Percentiles rank a stretch among this genome's conserved stretches.
phyloP scores from a whole-genome alignment of 2,329 filamentous ascomycete species.

The Pseudogymnoascus sp. region DNA sequence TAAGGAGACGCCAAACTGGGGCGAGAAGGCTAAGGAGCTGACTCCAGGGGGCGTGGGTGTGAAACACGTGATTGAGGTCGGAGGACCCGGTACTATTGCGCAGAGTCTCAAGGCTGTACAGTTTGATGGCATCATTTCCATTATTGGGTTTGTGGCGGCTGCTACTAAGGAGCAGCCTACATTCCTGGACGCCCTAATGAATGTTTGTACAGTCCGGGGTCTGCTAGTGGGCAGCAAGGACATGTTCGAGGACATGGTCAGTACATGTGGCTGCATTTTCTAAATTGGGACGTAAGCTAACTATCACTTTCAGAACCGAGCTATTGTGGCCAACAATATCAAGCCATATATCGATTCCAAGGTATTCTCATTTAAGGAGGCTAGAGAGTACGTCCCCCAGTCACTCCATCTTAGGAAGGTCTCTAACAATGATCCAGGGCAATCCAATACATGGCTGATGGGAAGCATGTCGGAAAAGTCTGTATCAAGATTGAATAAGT shows the following conservation, averaged over 20 bases:
- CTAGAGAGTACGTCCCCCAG: slow-evolving; percentile 31
- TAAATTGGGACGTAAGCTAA: background rate
- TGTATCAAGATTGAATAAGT: slow-evolving; percentile 30
- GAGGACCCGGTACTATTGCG: slow-evolving; percentile 32
- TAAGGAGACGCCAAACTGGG: slow-evolving; percentile 34
- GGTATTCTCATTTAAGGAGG: slow-evolving; percentile 39
- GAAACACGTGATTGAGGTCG: slow-evolving; percentile 39
- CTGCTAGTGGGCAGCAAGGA: slow-evolving; percentile 39
- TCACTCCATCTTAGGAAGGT: background rate
- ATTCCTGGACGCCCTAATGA: slow-evolving; percentile 28
- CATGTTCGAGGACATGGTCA: slow-evolving; percentile 44
- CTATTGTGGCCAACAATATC: slow-evolving; percentile 41
- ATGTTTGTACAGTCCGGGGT: slow-evolving; percentile 38
- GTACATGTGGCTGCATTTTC: background rate
- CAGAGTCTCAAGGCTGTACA: slow-evolving; percentile 35
- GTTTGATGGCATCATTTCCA: slow-evolving; percentile 35
- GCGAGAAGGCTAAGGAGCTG: slow-evolving; percentile 30
- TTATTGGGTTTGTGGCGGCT: slow-evolving; percentile 33
- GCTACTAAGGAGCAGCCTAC: slow-evolving; percentile 19
- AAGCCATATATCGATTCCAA: slow-evolving; percentile 41
- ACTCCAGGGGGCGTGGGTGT: slow-evolving; percentile 34
- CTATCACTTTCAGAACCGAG: slow-evolving; percentile 29
- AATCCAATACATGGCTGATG: slow-evolving; percentile 44
- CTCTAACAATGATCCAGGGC: slow-evolving; percentile 26
- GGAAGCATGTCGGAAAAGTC: slow-evolving; percentile 46